Conservation (phyloP, 139 green algal species). For the Chlorella sp. region DNA sequence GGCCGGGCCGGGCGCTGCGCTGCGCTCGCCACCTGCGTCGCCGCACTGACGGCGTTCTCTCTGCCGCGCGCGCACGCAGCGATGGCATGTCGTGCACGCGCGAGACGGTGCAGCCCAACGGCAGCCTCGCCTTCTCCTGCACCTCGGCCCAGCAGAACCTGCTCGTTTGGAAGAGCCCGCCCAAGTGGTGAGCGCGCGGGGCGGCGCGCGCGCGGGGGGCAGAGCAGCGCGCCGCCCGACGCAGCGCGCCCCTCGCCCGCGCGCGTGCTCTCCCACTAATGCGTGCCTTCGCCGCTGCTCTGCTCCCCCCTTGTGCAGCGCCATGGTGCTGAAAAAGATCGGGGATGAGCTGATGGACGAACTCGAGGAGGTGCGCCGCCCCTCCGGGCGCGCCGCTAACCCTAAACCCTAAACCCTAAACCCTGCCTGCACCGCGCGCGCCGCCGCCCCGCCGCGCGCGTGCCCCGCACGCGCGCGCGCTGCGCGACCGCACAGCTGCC, state of each 20-base stretch:
- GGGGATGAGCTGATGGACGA: constrained; percentile 81
- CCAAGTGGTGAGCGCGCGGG: constrained; percentile 60
- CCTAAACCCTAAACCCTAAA: no score
- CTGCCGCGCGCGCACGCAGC: no score
- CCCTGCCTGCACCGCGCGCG: not conserved
- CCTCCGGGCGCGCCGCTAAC: no score
- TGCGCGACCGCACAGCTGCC: not conserved
- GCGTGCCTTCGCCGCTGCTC: not conserved
- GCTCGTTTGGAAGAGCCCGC: constrained; percentile 91
- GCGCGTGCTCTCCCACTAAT: not conserved
- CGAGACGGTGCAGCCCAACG: constrained; percentile 78
- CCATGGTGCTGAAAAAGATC: constrained; percentile 97
- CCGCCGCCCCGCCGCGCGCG: no score
- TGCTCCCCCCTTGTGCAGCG: constrained; percentile 48
- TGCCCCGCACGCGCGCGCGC: no score
- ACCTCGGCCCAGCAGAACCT: constrained; percentile 96
- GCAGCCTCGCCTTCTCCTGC: constrained; percentile 85
- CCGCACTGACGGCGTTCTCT: no score
- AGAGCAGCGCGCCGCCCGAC: not conserved
- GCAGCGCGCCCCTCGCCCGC: not conserved
- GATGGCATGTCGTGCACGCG: constrained; percentile 91
- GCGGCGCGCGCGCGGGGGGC: constrained; percentile 40
- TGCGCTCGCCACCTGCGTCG: no score
- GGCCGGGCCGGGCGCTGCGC: no score
- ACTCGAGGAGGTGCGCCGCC: constrained; percentile 57